Conservation (phyloP, 169 alveolate genomes). For the Cryptosporidium felis region DNA sequence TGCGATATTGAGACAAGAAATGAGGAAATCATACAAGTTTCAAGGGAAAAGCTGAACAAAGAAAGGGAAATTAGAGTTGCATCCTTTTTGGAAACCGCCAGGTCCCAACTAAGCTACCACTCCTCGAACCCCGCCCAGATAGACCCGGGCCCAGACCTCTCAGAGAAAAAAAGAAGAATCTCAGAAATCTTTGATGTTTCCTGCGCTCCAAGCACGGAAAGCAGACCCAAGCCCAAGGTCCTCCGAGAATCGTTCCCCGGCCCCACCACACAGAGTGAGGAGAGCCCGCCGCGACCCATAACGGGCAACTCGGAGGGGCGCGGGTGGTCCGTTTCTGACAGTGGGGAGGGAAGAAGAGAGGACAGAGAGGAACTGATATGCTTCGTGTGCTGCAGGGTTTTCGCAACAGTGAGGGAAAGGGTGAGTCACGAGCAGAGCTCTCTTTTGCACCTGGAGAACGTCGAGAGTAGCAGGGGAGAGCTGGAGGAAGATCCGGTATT, state of each 20-base stretch:
- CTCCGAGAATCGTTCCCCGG: neutral
- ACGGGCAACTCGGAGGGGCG: neutral
- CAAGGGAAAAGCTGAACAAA: neutral
- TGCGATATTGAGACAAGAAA: no score
- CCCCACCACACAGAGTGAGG: neutral
- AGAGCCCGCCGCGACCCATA: neutral
- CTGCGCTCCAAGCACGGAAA: neutral
- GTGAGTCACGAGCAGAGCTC: conserved; percentile 56
- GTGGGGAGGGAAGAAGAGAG: neutral
- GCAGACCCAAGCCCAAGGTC: neutral
- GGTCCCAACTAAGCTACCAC: conserved; percentile 4
- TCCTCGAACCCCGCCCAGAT: no score
- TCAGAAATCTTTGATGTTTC: conserved; percentile 14
- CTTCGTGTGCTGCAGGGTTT: conserved; percentile 54
- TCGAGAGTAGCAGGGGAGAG: neutral
- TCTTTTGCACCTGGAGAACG: conserved; percentile 16
- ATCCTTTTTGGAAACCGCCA: conserved; percentile 23
- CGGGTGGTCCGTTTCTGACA: conserved; percentile 26
- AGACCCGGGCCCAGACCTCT: no score
- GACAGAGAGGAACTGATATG: conserved; percentile 23
- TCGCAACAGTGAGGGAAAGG: conserved; percentile 17
- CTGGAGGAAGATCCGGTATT: neutral
- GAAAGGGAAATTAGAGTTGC: conserved; percentile 35
- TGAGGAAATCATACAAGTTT: no score
- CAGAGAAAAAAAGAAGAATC: neutral